phyloP scores from a whole-genome alignment of 2,329 filamentous ascomycete genomes.

The Clonostachys byssicola region DNA sequence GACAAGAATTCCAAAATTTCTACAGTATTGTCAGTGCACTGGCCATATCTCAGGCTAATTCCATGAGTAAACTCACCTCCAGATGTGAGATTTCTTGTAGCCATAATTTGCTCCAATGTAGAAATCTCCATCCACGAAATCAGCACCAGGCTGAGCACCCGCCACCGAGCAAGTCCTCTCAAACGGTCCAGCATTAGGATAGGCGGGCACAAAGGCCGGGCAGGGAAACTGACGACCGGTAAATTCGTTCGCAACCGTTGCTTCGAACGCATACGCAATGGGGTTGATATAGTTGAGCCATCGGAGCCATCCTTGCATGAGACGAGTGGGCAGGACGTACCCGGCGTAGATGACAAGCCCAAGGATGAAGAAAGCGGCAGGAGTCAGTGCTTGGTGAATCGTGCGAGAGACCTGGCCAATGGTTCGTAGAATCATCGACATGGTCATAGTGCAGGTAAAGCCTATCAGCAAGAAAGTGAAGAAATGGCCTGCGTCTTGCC shows the following conservation, averaged over 20 bases:
- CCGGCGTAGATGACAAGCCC: constrained; percentile 58
- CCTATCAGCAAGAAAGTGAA: constrained; percentile 39
- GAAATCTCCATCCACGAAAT: constrained; percentile 42
- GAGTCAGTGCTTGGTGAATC: constrained; percentile 49
- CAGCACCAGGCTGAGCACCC: constrained; percentile 44
- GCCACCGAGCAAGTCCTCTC: constrained; percentile 50
- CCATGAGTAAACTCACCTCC: constrained; percentile 29
- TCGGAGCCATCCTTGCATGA: constrained; percentile 69
- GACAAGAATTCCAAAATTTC: constrained; percentile 69
- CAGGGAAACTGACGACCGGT: constrained; percentile 46
- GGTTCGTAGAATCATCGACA: constrained; percentile 73
- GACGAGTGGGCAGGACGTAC: constrained; percentile 41
- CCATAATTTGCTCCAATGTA: constrained; percentile 47
- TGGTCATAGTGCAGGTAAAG: constrained; percentile 36
- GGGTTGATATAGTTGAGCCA: constrained; percentile 67
- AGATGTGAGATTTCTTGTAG: constrained; percentile 51
- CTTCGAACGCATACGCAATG: constrained; percentile 61
- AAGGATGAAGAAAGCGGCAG: constrained; percentile 50
- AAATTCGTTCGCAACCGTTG: constrained; percentile 50
- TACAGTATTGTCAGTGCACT: background rate
- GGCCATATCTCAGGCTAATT: background rate
- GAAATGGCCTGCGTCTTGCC: constrained; percentile 36
- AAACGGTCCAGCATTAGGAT: constrained; percentile 26
- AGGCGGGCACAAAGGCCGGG: constrained; percentile 40
- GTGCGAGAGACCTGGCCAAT: constrained; percentile 69